These are phyloP conservation scores for Zygosaccharomyces sapae DNA, from an alignment of 1,139 yeast species.

Conservation along the genomic window DNA sequence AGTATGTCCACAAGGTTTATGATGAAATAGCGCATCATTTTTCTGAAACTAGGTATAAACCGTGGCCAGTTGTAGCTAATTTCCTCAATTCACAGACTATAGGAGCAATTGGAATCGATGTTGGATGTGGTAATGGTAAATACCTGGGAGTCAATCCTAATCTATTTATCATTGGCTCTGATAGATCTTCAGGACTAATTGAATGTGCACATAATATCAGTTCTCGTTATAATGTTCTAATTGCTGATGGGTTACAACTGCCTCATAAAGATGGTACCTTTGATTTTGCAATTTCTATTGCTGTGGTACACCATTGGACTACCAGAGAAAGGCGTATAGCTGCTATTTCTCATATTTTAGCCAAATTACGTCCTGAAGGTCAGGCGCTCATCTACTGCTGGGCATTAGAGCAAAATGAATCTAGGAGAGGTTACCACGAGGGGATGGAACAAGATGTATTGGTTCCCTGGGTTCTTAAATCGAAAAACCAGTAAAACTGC, in stretches of 20 bases:
- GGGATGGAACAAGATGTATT: slow-evolving; percentile 91
- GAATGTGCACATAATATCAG: slow-evolving; percentile 59
- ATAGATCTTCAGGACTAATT: slow-evolving; percentile 72
- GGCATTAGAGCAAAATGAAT: slow-evolving; percentile 89
- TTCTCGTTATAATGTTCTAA: slow-evolving; percentile 46
- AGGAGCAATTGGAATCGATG: slow-evolving; percentile 60
- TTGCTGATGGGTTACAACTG: slow-evolving; percentile 70
- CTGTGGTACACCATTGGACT: slow-evolving; percentile 95
- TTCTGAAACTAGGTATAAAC: slow-evolving; percentile 89
- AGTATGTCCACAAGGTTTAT: slow-evolving; percentile 83
- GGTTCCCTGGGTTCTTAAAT: slow-evolving; percentile 83
- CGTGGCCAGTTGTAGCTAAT: slow-evolving; percentile 92
- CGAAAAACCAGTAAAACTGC: slow-evolving; percentile 7
- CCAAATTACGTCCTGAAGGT: slow-evolving; percentile 57
- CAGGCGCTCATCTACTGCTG: slow-evolving; percentile 81
- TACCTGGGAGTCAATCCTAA: slow-evolving; percentile 69
- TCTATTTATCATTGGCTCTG: slow-evolving; percentile 73
- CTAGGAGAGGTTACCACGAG: slow-evolving; percentile 81
- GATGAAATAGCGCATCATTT: slow-evolving; percentile 90
- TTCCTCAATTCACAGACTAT: slow-evolving; percentile 46
- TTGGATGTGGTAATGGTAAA: slow-evolving; percentile 97
- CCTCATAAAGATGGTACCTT: slow-evolving; percentile 60
- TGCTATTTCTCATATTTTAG: slow-evolving; percentile 66
- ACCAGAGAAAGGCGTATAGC: slow-evolving; percentile 70
- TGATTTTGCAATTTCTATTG: slow-evolving; percentile 92